phyloP scores from a whole-genome alignment of 1,139 yeast genomes.

The Yarrowia galli region DNA sequence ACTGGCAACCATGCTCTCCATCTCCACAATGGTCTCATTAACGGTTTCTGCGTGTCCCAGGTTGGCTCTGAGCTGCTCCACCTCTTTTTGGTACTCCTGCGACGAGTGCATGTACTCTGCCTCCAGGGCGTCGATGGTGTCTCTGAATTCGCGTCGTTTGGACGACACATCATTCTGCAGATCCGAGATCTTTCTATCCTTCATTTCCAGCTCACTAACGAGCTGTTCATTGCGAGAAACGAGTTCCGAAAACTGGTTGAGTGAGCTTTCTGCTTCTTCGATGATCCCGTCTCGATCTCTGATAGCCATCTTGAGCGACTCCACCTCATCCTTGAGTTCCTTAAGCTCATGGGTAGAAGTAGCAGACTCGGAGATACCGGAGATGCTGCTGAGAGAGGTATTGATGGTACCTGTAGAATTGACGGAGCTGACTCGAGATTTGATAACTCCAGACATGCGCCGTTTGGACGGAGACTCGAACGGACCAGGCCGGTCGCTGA shows the following conservation, averaged over 20 bases:
- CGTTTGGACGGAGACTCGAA: conserved; percentile 33
- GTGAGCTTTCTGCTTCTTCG: conserved; percentile 47
- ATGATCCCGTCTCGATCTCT: conserved; percentile 48
- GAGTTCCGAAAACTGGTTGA: conserved; percentile 14
- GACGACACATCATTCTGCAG: conserved; percentile 47
- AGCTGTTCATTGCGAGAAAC: conserved; percentile 37
- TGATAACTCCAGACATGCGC: conserved; percentile 10
- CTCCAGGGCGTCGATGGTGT: conserved; percentile 48
- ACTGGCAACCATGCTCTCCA: conserved; percentile 44
- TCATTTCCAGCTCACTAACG: conserved; percentile 43
- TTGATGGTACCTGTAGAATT: conserved; percentile 24
- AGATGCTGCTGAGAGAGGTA: neutral
- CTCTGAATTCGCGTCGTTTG: conserved; percentile 50
- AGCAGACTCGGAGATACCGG: neutral
- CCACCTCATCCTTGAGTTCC: conserved; percentile 24
- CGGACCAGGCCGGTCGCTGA: neutral
- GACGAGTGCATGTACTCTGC: conserved; percentile 48
- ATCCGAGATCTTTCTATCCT: conserved; percentile 46
- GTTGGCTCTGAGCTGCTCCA: conserved; percentile 45
- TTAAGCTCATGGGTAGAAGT: conserved; percentile 19
- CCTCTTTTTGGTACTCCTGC: conserved; percentile 45
- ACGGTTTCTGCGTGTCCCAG: conserved; percentile 44
- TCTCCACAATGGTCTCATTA: conserved; percentile 43
- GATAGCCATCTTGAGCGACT: conserved; percentile 43
- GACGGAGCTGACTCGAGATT: conserved; percentile 25